Evolutionary conservation across 129 eudicot genomes (phyloP).

Genomic region (Artemisia annua): DNA sequence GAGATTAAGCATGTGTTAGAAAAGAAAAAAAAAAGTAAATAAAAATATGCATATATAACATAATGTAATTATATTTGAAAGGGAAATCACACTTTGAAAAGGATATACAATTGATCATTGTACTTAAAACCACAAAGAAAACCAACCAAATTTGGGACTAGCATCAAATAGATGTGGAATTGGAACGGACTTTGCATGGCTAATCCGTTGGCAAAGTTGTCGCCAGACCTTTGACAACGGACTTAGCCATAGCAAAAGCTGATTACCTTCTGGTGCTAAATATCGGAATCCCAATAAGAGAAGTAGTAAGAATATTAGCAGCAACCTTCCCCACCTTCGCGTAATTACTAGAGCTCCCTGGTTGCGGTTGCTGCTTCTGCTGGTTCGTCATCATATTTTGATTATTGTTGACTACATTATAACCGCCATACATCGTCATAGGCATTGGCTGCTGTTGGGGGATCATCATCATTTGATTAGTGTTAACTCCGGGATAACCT

Average conservation of each 20-base stretch:
- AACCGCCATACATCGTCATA: constrained; percentile 20
- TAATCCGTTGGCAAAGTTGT: background rate
- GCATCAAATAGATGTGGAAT: background rate
- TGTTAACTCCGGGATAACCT: constrained; percentile 14
- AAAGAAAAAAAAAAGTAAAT: too few species aligned
- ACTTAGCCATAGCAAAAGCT: background rate
- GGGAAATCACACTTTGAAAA: constrained; percentile 1
- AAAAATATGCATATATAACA: too few species aligned
- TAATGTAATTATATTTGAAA: background rate
- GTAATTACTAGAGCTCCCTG: constrained; percentile 19
- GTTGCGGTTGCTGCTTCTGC: constrained; percentile 14
- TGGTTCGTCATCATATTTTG: constrained; percentile 15
- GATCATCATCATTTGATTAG: constrained; percentile 2
- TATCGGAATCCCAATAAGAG: constrained; percentile 39
- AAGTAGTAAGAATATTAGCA: constrained; percentile 32
- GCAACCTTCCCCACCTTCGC: constrained; percentile 33
- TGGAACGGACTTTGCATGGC: background rate
- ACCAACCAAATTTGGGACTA: background rate
- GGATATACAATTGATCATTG: background rate
- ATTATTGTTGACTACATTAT: constrained; percentile 11
- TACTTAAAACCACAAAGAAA: constrained; percentile 6
- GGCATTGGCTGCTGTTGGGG: constrained; percentile 13
- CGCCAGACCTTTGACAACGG: background rate
- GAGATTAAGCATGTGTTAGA: too few species aligned
- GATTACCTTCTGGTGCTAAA: constrained; percentile 25